Evolutionary conservation across 768 basidiomycete genomes (phyloP).

Genomic region (Lactarius trivialis): DNA sequence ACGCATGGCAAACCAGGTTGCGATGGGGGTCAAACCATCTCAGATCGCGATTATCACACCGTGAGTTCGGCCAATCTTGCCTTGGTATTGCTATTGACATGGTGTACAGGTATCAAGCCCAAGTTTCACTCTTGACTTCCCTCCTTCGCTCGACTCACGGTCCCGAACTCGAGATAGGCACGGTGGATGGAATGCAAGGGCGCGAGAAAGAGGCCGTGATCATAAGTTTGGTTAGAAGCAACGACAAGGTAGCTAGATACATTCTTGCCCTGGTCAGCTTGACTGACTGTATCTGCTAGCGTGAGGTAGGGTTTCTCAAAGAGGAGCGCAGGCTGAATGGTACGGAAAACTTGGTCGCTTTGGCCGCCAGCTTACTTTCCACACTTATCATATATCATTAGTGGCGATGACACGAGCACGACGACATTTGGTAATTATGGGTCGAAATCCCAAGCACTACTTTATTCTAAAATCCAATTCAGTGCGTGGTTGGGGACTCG

Average conservation of each 20-base stretch:
- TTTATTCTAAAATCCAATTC: neutral
- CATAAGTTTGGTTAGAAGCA: conserved; percentile 88
- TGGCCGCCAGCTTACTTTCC: conserved; percentile 12
- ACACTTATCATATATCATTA: conserved; percentile 27
- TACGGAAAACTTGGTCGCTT: conserved; percentile 27
- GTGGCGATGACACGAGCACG: conserved; percentile 91
- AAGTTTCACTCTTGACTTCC: conserved; percentile 78
- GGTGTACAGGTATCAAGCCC: conserved; percentile 77
- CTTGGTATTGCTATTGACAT: neutral
- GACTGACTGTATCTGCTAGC: conserved; percentile 33
- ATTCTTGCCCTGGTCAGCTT: conserved; percentile 3
- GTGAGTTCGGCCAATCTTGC: conserved; percentile 33
- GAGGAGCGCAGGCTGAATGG: conserved; percentile 90
- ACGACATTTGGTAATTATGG: conserved; percentile 68
- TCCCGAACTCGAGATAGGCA: conserved; percentile 75
- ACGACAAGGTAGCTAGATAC: conserved; percentile 52
- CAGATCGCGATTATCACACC: conserved; percentile 90
- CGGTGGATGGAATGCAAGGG: conserved; percentile 96
- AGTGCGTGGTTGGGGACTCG: conserved; percentile 94
- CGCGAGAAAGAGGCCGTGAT: conserved; percentile 93
- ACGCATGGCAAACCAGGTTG: conserved; percentile 37
- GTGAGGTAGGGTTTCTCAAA: conserved; percentile 91
- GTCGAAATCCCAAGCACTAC: neutral
- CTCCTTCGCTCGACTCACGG: conserved; percentile 69
- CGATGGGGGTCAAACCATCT: conserved; percentile 50